phyloP scores from a whole-genome alignment of 2,329 filamentous ascomycete species.

The Aspergillus sergii region DNA sequence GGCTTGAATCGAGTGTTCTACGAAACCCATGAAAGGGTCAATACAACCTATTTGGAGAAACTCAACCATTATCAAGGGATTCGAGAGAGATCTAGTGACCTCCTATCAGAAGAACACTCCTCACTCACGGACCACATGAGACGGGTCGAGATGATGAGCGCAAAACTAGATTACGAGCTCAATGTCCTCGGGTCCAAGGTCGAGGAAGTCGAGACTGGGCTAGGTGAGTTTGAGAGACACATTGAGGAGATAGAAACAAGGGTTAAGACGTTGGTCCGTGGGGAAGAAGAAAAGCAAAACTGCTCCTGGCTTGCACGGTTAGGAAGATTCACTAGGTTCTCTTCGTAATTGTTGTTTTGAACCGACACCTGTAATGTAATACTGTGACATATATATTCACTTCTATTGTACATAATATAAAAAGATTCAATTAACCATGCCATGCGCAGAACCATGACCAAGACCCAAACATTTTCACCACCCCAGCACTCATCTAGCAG shows the following conservation, averaged over 20 bases:
- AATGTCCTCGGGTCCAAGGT: constrained; percentile 77
- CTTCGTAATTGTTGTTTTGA: constrained; percentile 17
- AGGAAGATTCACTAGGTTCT: constrained; percentile 31
- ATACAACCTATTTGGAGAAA: constrained; percentile 68
- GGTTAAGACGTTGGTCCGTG: constrained; percentile 63
- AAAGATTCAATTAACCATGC: constrained; percentile 11
- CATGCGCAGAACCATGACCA: constrained; percentile 11
- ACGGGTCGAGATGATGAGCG: constrained; percentile 77
- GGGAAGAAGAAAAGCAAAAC: constrained; percentile 65
- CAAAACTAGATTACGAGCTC: constrained; percentile 91
- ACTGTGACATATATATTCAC: constrained; percentile 19
- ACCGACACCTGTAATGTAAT: constrained; percentile 6
- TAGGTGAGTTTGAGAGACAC: constrained; percentile 76
- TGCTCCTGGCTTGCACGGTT: constrained; percentile 64
- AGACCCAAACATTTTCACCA: background rate
- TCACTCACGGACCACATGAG: constrained; percentile 71
- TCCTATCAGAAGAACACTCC: constrained; percentile 69
- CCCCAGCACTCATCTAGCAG: background rate
- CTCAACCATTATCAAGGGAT: constrained; percentile 71
- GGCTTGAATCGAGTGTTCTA: constrained; percentile 67
- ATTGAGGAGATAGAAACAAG: constrained; percentile 70
- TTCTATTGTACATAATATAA: constrained; percentile 25
- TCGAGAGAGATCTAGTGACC: constrained; percentile 67
- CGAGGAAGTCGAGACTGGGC: constrained; percentile 82
- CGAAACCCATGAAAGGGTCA: constrained; percentile 66